Base-by-base conservation (phyloP, 2,329 filamentous ascomycete genomes). In the Simplicillium aogashimaense region DNA sequence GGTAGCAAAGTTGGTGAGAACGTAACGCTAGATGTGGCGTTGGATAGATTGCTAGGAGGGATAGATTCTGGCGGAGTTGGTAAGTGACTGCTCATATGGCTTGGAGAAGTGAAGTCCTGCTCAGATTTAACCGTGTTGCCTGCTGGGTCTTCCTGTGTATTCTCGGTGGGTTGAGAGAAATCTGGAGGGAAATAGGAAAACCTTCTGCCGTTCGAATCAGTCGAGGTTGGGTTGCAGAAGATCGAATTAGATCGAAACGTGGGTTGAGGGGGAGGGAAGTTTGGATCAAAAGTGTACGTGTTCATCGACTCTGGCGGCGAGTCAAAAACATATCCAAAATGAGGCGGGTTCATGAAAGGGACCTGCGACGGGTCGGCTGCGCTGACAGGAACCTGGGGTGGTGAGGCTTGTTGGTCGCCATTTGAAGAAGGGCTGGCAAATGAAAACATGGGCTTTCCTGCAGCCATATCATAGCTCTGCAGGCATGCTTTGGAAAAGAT, bases 401-500 rank as follows among this genome's bases (percentile, higher is more conserved):
- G 56, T 3, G 58, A 55, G 9, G 59, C 57, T 31, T 52, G 55
- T 7, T 47, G 45, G 13, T 62, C 59, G 3, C 50, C 46, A 36
- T 51, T 51, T 8, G 57, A 51, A 7, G 58, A 53, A 3, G 60
- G 60, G 31, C 58, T 62, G 20, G 54, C 53, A 37, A 63, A 59
- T 29, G 59, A 56, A 40, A 53, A 54, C n/a, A 45, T 38, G 1
- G 49, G 38, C 40, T 14, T 47, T 38, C 14, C 52, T 53, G 34
- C 48, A 46, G 28, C 53, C 49, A 29, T 75, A 46, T 89, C 82
- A 60, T 94, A 98, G 51, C 87, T 88, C 57, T 86, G 88, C 52
- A 97, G 68, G 52, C 89, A 94, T 11, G 89, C 88, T 43, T 76
- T 78, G 36, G 90, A 82, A 37, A 98, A 77, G 47, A 86, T 88